A percentile compares a stretch with the other conserved stretches of the same genome.
phyloP scores from a whole-genome alignment of 2,329 filamentous ascomycete species.

The Fusarium sp. region DNA sequence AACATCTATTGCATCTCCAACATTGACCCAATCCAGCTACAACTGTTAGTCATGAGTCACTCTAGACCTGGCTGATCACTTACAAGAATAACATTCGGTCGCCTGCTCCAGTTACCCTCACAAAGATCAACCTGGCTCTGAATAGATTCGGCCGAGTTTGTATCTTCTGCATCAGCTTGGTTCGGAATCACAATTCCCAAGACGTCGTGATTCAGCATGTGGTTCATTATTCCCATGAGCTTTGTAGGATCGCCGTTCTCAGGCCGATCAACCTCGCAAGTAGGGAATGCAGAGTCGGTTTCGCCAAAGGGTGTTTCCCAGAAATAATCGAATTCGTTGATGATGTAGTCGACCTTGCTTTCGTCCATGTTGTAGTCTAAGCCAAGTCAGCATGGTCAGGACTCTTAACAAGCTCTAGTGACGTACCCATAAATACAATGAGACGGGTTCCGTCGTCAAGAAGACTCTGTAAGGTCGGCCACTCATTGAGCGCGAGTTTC shows the following conservation, averaged over 20 bases:
- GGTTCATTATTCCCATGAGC: slow-evolving; percentile 49
- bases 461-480: slow-evolving; percentile 78
- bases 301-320: slow-evolving; percentile 82
- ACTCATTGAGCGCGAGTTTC: slow-evolving; percentile 59
- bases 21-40: slow-evolving; percentile 59
- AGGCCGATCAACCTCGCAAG: slow-evolving; percentile 75
- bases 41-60: slow-evolving; percentile 5
- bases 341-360: slow-evolving; percentile 68
- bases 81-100: slow-evolving; percentile 49
- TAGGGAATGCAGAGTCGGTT: slow-evolving; percentile 68
- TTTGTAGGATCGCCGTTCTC: slow-evolving; percentile 41
- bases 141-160: slow-evolving; percentile 53
- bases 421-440: slow-evolving; percentile 76
- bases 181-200: slow-evolving; percentile 51
- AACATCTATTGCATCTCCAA: slow-evolving; percentile 56
- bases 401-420: not conserved
- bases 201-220: slow-evolving; percentile 49
- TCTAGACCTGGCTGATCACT: slow-evolving; percentile 21
- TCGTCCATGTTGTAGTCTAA: slow-evolving; percentile 70
- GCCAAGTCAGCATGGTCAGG: slow-evolving; percentile 26
- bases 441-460: slow-evolving; percentile 73
- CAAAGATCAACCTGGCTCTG: slow-evolving; percentile 47
- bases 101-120: slow-evolving; percentile 33
- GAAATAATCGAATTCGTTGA: slow-evolving; percentile 73
- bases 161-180: slow-evolving; percentile 47